A percentile compares a stretch with the other conserved stretches of the same genome.
phyloP scores from a whole-genome alignment of 257 asterid genomes.

The Scutellaria galericulata region DNA sequence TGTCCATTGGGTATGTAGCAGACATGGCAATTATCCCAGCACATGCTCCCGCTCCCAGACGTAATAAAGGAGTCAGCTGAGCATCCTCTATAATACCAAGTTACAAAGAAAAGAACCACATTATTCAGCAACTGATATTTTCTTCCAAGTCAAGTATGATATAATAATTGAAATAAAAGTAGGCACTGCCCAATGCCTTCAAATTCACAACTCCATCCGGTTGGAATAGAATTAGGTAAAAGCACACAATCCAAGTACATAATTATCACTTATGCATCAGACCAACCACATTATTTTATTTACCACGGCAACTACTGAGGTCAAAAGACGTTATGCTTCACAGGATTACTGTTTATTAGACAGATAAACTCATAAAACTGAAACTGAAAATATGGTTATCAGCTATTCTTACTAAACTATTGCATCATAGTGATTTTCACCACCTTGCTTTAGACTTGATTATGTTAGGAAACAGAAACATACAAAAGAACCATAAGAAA shows the following conservation, averaged over 20 bases:
- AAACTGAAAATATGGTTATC: background rate
- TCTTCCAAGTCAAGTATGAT: conserved; percentile 11
- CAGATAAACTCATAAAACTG: background rate
- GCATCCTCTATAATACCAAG: conserved; percentile 72
- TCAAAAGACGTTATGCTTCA: background rate
- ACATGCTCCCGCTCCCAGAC: conserved; percentile 99
- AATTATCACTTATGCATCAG: conserved; percentile 7
- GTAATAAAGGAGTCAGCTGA: conserved; percentile 80
- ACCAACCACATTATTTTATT: conserved; percentile 2
- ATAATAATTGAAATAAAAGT: conserved; percentile 3
- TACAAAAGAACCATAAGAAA: conserved; percentile 5
- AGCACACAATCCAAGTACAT: background rate
- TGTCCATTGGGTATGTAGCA: conserved; percentile 99
- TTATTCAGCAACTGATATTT: conserved; percentile 16
- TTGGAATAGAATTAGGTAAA: conserved; percentile 12
- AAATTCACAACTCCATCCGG: conserved; percentile 20
- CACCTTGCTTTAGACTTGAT: background rate
- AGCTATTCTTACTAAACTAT: background rate
- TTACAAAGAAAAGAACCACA: conserved; percentile 19
- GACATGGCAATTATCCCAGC: conserved; percentile 99
- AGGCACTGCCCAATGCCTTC: conserved; percentile 19
- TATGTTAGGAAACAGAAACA: conserved; percentile 4
- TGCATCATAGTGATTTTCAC: background rate
- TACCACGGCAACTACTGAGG: background rate
- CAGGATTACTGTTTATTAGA: conserved; percentile 9